Conservation (phyloP, 257 asterid genomes). For the Sherardia arvensis region DNA sequence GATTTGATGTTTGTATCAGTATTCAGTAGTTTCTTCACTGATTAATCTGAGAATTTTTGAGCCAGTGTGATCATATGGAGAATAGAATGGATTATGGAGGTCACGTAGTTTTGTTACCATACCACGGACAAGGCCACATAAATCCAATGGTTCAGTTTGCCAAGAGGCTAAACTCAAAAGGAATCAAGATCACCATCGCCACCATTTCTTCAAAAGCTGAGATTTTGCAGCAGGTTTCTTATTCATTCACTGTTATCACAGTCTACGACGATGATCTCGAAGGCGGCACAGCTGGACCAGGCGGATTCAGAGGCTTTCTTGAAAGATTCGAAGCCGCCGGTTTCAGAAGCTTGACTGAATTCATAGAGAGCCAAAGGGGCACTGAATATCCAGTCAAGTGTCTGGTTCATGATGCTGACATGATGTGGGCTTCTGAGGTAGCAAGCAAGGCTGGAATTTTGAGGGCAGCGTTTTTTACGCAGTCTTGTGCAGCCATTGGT, state of each 20-base stretch:
- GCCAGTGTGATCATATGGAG: constrained; percentile 16
- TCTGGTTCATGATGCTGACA: constrained; percentile 45
- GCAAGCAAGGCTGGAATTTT: constrained; percentile 27
- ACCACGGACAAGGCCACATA: constrained; percentile 59
- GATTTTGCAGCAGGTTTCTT: constrained; percentile 19
- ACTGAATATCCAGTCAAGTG: constrained; percentile 39
- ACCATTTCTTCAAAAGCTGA: constrained; percentile 33
- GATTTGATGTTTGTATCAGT: too few relatives aligned
- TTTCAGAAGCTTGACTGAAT: constrained; percentile 23
- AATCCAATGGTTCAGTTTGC: constrained; percentile 55
- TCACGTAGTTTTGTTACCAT: constrained; percentile 39
- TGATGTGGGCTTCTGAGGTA: constrained; percentile 38
- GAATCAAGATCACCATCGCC: constrained; percentile 40
- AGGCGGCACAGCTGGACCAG: constrained; percentile 44
- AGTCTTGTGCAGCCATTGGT: constrained; percentile 49
- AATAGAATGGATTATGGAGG: constrained; percentile 21
- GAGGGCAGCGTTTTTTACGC: constrained; percentile 47
- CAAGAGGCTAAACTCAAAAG: constrained; percentile 39
- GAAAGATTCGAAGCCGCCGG: constrained; percentile 45
- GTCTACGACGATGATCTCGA: constrained; percentile 31
- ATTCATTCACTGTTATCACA: constrained; percentile 24
- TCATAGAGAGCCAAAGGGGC: constrained; percentile 21
- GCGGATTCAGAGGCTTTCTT: constrained; percentile 46
- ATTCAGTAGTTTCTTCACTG: not conserved
- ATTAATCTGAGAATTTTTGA: not conserved